A percentile compares a stretch with the other conserved stretches of the same genome.
phyloP scores from a whole-genome alignment of 1,139 yeast species.

The Oligophagozyma castellii region DNA sequence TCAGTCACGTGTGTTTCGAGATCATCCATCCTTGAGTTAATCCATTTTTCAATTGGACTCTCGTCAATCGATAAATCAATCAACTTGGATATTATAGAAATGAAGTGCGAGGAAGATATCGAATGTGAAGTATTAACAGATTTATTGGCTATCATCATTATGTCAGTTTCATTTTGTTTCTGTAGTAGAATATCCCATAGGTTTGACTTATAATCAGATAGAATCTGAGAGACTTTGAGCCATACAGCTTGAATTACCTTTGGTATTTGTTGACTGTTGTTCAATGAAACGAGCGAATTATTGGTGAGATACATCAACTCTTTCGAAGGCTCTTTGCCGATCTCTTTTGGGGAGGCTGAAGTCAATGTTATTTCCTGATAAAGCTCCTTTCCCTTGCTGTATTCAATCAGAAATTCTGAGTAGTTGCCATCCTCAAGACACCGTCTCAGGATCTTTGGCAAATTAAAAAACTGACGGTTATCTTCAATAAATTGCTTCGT shows the following conservation, averaged over 20 bases:
- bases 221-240: slow-evolving; percentile 50
- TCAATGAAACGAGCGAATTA: too few relatives aligned
- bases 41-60: slow-evolving; percentile 55
- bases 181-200: slow-evolving; percentile 1
- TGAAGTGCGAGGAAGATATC: slow-evolving; percentile 3
- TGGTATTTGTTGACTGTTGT: slow-evolving; percentile 9
- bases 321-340: slow-evolving; percentile 3
- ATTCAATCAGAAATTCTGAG: slow-evolving; percentile 56
- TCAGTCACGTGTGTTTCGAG: slow-evolving; percentile 29
- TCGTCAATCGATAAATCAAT: slow-evolving; percentile 43
- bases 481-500: slow-evolving; percentile 51
- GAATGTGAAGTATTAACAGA: slow-evolving; percentile 1
- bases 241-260: slow-evolving; percentile 40
- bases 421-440: slow-evolving; percentile 50
- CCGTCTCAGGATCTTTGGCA: slow-evolving; percentile 48
- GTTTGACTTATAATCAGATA: slow-evolving; percentile 48
- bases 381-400: slow-evolving; percentile 40
- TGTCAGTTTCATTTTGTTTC: neutral
- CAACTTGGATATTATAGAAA: slow-evolving; percentile 43
- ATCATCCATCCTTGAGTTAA: slow-evolving; percentile 32
- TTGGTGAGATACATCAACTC: too few relatives aligned
- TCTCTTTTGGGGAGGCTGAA: neutral
- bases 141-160: neutral
- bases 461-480: slow-evolving; percentile 53
- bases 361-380: slow-evolving; percentile 9